Conservation (phyloP, 2,329 filamentous ascomycete genomes). For the Aspergillus floridensis region DNA sequence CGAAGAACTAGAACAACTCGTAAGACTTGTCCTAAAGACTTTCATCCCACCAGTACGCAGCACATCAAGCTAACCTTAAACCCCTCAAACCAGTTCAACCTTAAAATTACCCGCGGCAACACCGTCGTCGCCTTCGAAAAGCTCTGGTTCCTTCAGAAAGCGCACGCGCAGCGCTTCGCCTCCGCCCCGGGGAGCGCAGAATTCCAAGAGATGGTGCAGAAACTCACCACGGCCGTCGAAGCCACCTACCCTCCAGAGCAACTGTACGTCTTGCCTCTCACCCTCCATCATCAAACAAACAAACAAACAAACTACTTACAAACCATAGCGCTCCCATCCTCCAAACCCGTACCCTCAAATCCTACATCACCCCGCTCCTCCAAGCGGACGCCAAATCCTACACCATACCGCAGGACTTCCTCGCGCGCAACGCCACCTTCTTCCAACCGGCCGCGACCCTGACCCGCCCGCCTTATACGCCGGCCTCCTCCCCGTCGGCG, state of each 20-base stretch:
- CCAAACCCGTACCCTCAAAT: conserved; percentile 37
- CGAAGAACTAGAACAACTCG: conserved; percentile 66
- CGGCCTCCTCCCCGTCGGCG: conserved; percentile 17
- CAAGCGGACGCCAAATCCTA: conserved; percentile 57
- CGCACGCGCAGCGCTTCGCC: conserved; percentile 58
- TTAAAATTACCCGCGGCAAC: conserved; percentile 89
- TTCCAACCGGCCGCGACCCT: conserved; percentile 44
- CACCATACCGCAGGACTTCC: conserved; percentile 55
- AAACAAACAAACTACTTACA: background rate
- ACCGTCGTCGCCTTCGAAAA: conserved; percentile 79
- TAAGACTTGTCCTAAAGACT: conserved; percentile 36
- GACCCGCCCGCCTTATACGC: conserved; percentile 25
- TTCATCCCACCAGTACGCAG: background rate
- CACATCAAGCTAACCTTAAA: background rate
- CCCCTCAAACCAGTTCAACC: conserved; percentile 59
- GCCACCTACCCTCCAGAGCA: conserved; percentile 22
- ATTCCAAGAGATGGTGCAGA: conserved; percentile 41
- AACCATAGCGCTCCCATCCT: conserved; percentile 27
- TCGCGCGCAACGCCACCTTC: conserved; percentile 57
- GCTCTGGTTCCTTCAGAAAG: conserved; percentile 72
- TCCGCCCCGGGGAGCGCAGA: conserved; percentile 42
- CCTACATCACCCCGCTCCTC: conserved; percentile 54
- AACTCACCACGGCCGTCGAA: conserved; percentile 29
- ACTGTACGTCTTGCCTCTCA: conserved; percentile 25
- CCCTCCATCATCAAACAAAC: too few species aligned